Evolutionary conservation across 2,329 filamentous ascomycete genomes (phyloP).

Genomic region (Trichothecium sympodiale): DNA sequence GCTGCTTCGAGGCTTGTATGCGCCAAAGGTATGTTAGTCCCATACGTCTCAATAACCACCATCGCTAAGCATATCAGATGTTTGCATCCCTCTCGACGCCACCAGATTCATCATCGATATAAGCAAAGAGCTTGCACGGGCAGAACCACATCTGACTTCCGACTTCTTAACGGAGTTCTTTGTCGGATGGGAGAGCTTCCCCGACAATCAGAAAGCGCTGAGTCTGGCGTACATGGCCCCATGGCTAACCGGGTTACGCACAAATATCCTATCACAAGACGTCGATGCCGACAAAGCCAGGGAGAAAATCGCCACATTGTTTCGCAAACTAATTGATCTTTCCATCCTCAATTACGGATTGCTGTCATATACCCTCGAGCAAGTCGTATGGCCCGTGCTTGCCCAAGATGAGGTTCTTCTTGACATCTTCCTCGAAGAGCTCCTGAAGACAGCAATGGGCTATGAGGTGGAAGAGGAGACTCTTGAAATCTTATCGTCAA

Average conservation of each 20-base stretch:
- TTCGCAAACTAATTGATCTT: constrained; percentile 57
- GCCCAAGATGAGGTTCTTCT: constrained; percentile 53
- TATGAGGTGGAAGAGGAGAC: constrained; percentile 48
- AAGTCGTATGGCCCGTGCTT: constrained; percentile 54
- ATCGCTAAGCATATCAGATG: constrained; percentile 29
- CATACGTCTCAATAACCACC: background rate
- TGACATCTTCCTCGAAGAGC: constrained; percentile 57
- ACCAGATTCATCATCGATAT: constrained; percentile 55
- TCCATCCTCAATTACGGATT: constrained; percentile 45
- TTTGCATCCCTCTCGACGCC: constrained; percentile 52
- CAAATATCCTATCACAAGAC: constrained; percentile 46
- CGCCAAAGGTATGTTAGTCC: constrained; percentile 38
- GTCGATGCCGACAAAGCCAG: constrained; percentile 53
- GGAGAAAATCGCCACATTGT: constrained; percentile 52
- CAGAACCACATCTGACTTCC: constrained; percentile 55
- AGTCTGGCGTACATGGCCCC: constrained; percentile 61
- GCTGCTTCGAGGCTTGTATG: constrained; percentile 50
- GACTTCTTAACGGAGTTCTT: constrained; percentile 67
- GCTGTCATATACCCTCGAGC: constrained; percentile 49
- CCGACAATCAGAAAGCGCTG: constrained; percentile 54
- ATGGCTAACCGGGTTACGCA: constrained; percentile 53
- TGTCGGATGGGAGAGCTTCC: constrained; percentile 59
- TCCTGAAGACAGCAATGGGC: constrained; percentile 50
- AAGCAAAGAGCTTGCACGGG: constrained; percentile 49
- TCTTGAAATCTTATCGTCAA: constrained; percentile 49